phyloP scores from a whole-genome alignment of 2,329 filamentous ascomycete species.

The Pezicula rhizophila region DNA sequence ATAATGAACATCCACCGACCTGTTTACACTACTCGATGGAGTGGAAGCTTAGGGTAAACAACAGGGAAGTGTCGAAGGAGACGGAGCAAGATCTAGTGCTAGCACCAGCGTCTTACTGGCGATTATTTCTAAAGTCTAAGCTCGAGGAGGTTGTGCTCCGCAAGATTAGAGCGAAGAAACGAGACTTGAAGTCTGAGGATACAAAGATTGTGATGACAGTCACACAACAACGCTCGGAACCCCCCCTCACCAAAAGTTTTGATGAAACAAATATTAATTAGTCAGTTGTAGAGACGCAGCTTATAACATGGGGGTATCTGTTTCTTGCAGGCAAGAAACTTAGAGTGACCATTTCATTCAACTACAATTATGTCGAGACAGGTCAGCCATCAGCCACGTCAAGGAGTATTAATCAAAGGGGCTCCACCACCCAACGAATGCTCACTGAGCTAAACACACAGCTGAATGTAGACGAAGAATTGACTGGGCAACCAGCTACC shows the following conservation, averaged over 20 bases:
- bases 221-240: too few species aligned
- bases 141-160: too few species aligned
- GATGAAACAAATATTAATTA: slow-evolving; percentile 10
- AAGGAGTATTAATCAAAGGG: slow-evolving; percentile 7
- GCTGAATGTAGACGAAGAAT: slow-evolving; percentile 19
- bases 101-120: too few species aligned
- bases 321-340: slow-evolving; percentile 12
- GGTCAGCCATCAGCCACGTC: slow-evolving; percentile 1
- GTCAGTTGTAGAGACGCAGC: slow-evolving; percentile 6
- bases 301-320: slow-evolving; percentile 9
- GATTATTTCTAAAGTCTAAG: too few species aligned
- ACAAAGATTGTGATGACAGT: too few species aligned
- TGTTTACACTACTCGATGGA: slow-evolving; percentile 10
- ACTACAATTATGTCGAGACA: slow-evolving; percentile 9
- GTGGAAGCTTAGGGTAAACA: slow-evolving; percentile 20
- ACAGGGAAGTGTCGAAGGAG: slow-evolving; percentile 16
- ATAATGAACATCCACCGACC: slow-evolving; percentile 15
- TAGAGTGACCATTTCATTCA: slow-evolving; percentile 15
- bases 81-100: slow-evolving; percentile 11
- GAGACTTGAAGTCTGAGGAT: too few species aligned
- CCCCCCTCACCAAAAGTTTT: neutral
- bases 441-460: slow-evolving; percentile 19
- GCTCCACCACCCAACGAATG: slow-evolving; percentile 20
- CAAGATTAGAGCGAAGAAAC: too few species aligned
- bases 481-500: slow-evolving; percentile 20